A percentile compares a stretch with the other conserved stretches of the same genome.
Evolutionary conservation across 73 alveolate genomes (phyloP).

Genomic region (Breviolum minutum): DNA sequence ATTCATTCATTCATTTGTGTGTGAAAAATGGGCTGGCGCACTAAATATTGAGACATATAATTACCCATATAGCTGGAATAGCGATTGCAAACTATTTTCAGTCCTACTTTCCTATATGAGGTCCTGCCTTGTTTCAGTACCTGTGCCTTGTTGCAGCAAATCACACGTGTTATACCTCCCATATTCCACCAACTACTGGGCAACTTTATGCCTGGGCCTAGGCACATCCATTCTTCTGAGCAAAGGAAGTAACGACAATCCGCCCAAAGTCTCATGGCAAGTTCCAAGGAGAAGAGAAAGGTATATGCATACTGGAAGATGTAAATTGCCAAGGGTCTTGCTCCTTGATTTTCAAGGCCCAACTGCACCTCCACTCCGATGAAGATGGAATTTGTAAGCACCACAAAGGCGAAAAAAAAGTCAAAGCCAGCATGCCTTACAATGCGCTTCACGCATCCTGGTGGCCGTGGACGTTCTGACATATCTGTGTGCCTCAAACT

Average conservation of each 20-base stretch:
- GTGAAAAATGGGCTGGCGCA: no score
- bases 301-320: constrained; percentile 12
- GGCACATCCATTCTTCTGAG: constrained; percentile 12
- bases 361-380: constrained; percentile 12
- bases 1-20: no score
- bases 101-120: no score
- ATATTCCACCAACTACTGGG: no score
- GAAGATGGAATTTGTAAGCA: neutral
- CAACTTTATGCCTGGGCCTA: no score
- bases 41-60: no score
- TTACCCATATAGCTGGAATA: no score
- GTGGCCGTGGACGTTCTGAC: neutral
- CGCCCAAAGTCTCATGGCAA: neutral
- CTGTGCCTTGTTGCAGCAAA: no score
- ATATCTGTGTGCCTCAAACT: neutral
- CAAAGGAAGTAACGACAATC: neutral
- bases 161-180: no score
- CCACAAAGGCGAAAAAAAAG: constrained; percentile 20
- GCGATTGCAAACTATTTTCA: no score
- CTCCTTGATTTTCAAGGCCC: neutral
- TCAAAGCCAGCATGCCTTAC: constrained; percentile 1
- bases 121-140: no score
- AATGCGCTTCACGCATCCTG: neutral
- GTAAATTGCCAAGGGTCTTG: neutral
- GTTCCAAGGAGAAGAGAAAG: neutral